These are phyloP conservation scores for Aphanoascus verrucosus DNA, from an alignment of 2,329 filamentous ascomycete species.

Conservation along the genomic window DNA sequence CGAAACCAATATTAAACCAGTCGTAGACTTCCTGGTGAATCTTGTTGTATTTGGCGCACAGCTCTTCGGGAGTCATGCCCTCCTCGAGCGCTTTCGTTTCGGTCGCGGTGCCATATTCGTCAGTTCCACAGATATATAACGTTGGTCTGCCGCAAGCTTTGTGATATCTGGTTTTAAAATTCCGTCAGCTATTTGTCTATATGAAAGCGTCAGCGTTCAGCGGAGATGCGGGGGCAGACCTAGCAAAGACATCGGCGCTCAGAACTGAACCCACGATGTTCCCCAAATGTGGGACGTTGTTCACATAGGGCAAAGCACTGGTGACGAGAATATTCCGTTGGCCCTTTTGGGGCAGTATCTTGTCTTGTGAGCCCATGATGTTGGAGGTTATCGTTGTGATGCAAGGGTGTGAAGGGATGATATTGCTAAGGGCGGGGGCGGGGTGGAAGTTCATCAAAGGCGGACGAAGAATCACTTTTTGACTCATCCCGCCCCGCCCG, in stretches of 20 bases:
- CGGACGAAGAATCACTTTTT: not conserved
- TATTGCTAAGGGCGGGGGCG: conserved; percentile 7
- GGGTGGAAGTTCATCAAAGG: not conserved
- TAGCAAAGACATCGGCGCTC: conserved; percentile 73
- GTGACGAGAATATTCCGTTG: conserved; percentile 86
- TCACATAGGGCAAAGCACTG: conserved; percentile 79
- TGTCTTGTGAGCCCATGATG: conserved; percentile 16
- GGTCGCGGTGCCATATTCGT: conserved; percentile 92
- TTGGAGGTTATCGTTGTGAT: conserved; percentile 4
- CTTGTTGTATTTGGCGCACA: conserved; percentile 87
- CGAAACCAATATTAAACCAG: conserved; percentile 92
- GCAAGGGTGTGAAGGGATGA: not conserved
- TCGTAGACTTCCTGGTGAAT: conserved; percentile 86
- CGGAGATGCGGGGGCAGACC: conserved; percentile 18
- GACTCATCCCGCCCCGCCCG: conserved; percentile 3
- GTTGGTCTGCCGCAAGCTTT: conserved; percentile 19
- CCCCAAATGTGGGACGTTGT: conserved; percentile 71
- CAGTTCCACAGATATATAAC: conserved; percentile 51
- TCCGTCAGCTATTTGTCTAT: not conserved
- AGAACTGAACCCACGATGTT: conserved; percentile 83
- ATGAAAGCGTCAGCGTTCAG: conserved; percentile 19
- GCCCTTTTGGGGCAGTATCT: conserved; percentile 38
- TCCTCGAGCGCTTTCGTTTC: conserved; percentile 93
- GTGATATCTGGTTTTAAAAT: conserved; percentile 15
- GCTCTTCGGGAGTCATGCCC: conserved; percentile 65